A percentile compares a stretch with the other conserved stretches of the same genome.
These are phyloP conservation scores for Suillus paluster DNA, from an alignment of 768 basidiomycete species.

Conservation along the genomic window DNA sequence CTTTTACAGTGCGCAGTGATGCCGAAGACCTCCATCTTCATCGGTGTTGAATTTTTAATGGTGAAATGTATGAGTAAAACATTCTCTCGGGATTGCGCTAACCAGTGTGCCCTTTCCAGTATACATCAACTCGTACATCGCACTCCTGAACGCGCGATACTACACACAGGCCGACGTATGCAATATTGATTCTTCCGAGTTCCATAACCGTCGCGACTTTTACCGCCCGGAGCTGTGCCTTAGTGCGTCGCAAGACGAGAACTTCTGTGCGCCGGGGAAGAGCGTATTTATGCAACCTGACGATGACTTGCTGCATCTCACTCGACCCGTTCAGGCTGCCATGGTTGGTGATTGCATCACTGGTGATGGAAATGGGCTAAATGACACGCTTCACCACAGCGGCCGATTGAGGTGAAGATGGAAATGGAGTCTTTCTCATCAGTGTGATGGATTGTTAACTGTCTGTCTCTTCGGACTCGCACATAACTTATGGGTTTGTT, in stretches of 20 bases:
- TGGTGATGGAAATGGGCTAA: not conserved
- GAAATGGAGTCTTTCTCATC: not conserved
- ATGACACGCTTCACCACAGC: not conserved
- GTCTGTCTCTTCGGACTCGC: too few species aligned
- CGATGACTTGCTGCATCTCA: not conserved
- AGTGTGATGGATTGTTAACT: not conserved
- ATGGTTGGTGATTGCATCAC: not conserved
- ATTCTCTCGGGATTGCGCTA: not conserved
- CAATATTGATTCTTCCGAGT: not conserved
- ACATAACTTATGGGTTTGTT: too few species aligned
- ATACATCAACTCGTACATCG: conserved; percentile 1
- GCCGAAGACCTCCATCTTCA: not conserved
- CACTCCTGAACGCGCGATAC: conserved; percentile 1
- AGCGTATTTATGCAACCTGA: not conserved
- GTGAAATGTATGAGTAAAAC: not conserved
- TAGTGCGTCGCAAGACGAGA: not conserved
- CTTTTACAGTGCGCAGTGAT: not conserved
- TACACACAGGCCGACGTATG: not conserved
- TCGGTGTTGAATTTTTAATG: not conserved
- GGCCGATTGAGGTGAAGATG: not conserved
- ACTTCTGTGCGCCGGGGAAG: not conserved
- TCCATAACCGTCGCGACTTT: not conserved
- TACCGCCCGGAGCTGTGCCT: too few species aligned
- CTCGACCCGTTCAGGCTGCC: not conserved
- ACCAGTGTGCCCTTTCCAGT: not conserved